Conservation (phyloP, 1,284 basidiomycete genomes). For the Cutaneotrichosporon cutaneum region DNA sequence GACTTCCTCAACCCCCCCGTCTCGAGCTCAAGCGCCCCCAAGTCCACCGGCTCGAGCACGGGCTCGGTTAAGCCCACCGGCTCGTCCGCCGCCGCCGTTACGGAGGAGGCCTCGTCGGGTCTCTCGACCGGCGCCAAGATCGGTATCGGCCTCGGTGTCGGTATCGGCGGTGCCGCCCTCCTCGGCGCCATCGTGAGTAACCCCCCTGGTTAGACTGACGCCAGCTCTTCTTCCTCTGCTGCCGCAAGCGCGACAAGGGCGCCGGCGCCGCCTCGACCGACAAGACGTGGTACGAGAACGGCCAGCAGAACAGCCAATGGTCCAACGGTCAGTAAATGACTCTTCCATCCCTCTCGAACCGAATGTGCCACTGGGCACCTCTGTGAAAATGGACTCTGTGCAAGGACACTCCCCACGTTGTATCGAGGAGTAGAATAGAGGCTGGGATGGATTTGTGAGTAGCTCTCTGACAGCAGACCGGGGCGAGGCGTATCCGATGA, state of each 20-base stretch:
- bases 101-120: conserved; percentile 18
- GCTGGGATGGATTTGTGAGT: conserved; percentile 7
- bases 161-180: conserved; percentile 33
- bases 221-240: conserved; percentile 19
- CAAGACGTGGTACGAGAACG: conserved; percentile 23
- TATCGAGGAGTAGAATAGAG: conserved; percentile 6
- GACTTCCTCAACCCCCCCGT: conserved; percentile 6
- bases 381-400: not conserved
- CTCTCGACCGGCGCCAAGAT: conserved; percentile 37
- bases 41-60: not conserved
- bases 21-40: conserved; percentile 8
- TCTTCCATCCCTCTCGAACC: not conserved
- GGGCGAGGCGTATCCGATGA: conserved; percentile 2
- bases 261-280: not conserved
- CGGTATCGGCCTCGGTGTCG: conserved; percentile 45
- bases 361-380: not conserved
- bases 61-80: conserved; percentile 22
- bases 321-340: conserved; percentile 5
- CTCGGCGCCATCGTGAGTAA: conserved; percentile 34
- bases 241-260: conserved; percentile 20
- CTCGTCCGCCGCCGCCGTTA: conserved; percentile 16
- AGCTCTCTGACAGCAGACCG: not conserved
- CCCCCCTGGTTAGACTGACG: not conserved
- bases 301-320: conserved; percentile 14
- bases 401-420: not conserved